Conservation (phyloP, 495 filamentous ascomycete genomes). For the Penicillium canariense region DNA sequence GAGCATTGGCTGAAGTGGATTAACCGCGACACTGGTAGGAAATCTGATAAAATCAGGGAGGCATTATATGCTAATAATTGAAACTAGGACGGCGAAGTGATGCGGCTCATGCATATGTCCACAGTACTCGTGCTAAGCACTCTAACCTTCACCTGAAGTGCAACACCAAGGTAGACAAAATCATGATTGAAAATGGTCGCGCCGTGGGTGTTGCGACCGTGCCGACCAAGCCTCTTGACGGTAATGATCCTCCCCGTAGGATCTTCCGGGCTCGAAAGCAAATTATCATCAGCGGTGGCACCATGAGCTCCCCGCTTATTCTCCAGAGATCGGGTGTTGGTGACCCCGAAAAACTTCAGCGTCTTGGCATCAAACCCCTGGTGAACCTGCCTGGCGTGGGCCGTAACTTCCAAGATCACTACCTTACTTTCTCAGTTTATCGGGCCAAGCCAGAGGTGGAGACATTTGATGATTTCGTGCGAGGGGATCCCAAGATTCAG, state of each 20-base stretch:
- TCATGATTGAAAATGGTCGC: conserved; percentile 69
- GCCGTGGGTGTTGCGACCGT: conserved; percentile 62
- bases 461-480: conserved; percentile 77
- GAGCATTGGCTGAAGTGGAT: conserved; percentile 63
- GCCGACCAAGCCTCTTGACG: conserved; percentile 53
- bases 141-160: conserved; percentile 71
- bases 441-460: conserved; percentile 76
- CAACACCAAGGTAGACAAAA: conserved; percentile 80
- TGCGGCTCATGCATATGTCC: conserved; percentile 73
- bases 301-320: conserved; percentile 74
- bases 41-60: background rate
- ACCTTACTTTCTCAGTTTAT: conserved; percentile 74
- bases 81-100: conserved; percentile 54
- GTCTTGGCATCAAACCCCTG: conserved; percentile 66
- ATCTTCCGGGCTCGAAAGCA: conserved; percentile 73
- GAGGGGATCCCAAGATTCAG: conserved; percentile 69
- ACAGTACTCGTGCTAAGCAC: conserved; percentile 63
- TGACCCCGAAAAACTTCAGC: conserved; percentile 70
- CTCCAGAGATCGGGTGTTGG: conserved; percentile 71
- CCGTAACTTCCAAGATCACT: conserved; percentile 83
- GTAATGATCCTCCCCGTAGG: conserved; percentile 45
- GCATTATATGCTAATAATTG: conserved; percentile 3
- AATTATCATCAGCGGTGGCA: conserved; percentile 75
- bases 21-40: conserved; percentile 57
- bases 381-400: conserved; percentile 81